Conservation (phyloP, 257 asterid genomes). For the Cordia subcordata region DNA sequence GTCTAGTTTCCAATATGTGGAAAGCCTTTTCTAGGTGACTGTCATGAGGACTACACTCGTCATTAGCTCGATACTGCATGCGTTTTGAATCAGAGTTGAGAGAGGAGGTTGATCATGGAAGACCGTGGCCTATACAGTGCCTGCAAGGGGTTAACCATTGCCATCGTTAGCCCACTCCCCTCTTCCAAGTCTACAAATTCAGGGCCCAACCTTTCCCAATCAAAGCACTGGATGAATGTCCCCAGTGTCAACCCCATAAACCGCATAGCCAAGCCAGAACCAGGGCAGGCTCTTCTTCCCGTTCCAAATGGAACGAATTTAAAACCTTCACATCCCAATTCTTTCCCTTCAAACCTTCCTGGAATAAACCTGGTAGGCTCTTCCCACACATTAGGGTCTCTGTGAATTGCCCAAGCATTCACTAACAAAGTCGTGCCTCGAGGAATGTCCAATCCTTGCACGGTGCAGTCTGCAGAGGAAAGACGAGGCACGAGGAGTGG, state of each 20-base stretch:
- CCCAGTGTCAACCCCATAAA: conserved; percentile 38
- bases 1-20: no score
- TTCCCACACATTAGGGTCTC: conserved; percentile 19
- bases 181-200: conserved; percentile 24
- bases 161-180: conserved; percentile 26
- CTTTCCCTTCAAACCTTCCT: conserved; percentile 12
- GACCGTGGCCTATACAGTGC: conserved; percentile 32
- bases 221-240: conserved; percentile 36
- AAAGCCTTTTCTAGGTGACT: no score
- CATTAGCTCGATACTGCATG: neutral
- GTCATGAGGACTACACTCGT: no score
- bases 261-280: conserved; percentile 32
- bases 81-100: conserved; percentile 2
- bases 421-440: conserved; percentile 23
- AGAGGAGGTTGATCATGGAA: conserved; percentile 15
- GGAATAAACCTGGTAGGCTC: conserved; percentile 24
- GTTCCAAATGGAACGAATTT: conserved; percentile 33
- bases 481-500: conserved; percentile 25
- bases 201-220: conserved; percentile 39
- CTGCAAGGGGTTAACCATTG: conserved; percentile 31
- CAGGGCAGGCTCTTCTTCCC: conserved; percentile 56
- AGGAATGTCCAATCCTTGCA: conserved; percentile 13
- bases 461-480: conserved; percentile 18
- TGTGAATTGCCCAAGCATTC: conserved; percentile 29
- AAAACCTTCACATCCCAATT: conserved; percentile 2